Evolutionary conservation across 192 early-diverging fungal genomes (phyloP).

Genomic region (Backusella morwellensis): DNA sequence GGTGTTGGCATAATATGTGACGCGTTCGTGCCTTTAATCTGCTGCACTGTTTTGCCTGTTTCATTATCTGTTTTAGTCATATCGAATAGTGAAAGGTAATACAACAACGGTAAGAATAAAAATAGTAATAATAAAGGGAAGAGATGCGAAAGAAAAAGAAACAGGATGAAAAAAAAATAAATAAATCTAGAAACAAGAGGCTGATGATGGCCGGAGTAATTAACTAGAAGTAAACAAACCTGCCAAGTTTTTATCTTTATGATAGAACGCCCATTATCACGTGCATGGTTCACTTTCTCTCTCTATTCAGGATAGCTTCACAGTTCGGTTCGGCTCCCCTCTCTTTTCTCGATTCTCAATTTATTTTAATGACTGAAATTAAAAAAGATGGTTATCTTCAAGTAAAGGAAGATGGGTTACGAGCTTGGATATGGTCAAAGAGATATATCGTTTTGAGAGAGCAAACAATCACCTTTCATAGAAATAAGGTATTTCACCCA

Average conservation of each 20-base stretch:
- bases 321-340: constrained; percentile 5
- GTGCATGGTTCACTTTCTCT: neutral
- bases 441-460: constrained; percentile 88
- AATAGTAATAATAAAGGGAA: neutral
- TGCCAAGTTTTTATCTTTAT: neutral
- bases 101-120: neutral
- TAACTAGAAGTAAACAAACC: constrained; percentile 3
- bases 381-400: constrained; percentile 80
- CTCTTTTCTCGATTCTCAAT: neutral
- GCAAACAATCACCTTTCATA: constrained; percentile 88
- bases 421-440: constrained; percentile 95
- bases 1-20: constrained; percentile 22
- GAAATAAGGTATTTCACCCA: constrained; percentile 74
- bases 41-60: neutral
- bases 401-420: constrained; percentile 91
- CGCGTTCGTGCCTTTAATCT: neutral
- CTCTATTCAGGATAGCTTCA: neutral
- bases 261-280: neutral
- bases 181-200: neutral
- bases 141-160: neutral
- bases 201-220: neutral
- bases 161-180: neutral
- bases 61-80: neutral
- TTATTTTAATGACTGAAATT: constrained; percentile 39
- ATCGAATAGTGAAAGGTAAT: neutral